phyloP scores from a whole-genome alignment of 176 grass and related monocot genomes.

The Tillandsia fasciculata region DNA sequence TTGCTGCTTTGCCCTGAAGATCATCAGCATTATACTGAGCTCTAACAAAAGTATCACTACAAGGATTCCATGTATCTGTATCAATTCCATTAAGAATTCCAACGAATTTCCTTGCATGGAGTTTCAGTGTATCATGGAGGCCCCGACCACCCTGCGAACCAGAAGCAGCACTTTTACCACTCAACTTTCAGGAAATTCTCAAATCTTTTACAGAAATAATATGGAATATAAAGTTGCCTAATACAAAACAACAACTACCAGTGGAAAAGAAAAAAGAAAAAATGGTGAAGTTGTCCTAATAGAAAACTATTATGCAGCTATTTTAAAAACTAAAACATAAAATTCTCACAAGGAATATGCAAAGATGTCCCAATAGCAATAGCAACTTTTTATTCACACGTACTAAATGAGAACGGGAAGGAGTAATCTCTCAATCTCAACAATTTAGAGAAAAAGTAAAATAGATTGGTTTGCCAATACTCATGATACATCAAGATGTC shows the following conservation, averaged over 20 bases:
- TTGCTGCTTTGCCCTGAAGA: slow-evolving; percentile 44
- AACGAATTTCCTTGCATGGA: slow-evolving; percentile 82
- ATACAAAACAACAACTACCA: too few species aligned
- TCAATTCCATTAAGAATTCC: slow-evolving; percentile 97
- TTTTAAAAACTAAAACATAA: not conserved
- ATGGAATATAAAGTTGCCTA: not conserved
- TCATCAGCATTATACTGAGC: slow-evolving; percentile 65
- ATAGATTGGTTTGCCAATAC: not conserved
- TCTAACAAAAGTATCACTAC: slow-evolving; percentile 56
- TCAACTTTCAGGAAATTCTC: not conserved
- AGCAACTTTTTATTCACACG: too few species aligned
- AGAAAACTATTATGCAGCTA: too few species aligned
- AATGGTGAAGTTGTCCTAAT: too few species aligned
- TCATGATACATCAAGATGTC: slow-evolving; percentile 3
- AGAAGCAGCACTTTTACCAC: slow-evolving; percentile 4
- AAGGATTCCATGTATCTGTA: slow-evolving; percentile 90
- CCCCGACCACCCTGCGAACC: slow-evolving; percentile 62
- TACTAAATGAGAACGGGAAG: too few species aligned
- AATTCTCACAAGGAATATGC: not conserved
- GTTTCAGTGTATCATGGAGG: slow-evolving; percentile 75
- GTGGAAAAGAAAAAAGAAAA: too few species aligned
- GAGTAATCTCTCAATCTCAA: too few species aligned
- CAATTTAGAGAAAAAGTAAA: not conserved
- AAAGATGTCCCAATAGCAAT: too few species aligned
- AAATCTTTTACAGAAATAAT: slow-evolving; percentile 9